Evolutionary conservation across 2,329 filamentous ascomycete species (phyloP).

Genomic region (Scedosporium boydii): DNA sequence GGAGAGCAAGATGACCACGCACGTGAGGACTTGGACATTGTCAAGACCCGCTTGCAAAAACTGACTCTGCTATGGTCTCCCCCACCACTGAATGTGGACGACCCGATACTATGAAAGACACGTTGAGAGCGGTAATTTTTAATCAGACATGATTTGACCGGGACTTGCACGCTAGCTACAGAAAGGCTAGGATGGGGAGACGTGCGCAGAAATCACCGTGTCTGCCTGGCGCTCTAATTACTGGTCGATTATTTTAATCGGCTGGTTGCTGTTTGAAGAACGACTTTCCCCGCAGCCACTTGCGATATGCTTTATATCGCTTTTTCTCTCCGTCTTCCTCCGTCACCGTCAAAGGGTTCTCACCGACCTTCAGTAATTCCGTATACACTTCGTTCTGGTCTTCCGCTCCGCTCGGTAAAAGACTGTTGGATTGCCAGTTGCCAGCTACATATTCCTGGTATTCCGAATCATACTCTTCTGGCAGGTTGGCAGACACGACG

Average conservation of each 20-base stretch:
- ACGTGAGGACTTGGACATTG: neutral
- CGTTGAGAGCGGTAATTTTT: too few relatives aligned
- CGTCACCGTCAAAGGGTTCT: constrained; percentile 79
- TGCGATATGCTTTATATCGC: constrained; percentile 89
- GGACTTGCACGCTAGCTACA: neutral
- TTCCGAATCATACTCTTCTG: constrained; percentile 52
- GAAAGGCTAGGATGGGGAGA: constrained; percentile 5
- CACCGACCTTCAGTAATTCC: constrained; percentile 65
- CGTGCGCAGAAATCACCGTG: neutral
- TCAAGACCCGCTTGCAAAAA: neutral
- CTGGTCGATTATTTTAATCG: constrained; percentile 20
- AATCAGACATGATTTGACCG: too few relatives aligned
- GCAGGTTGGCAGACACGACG: constrained; percentile 60
- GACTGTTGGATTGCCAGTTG: constrained; percentile 50
- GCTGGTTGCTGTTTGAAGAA: constrained; percentile 84
- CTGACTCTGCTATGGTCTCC: neutral
- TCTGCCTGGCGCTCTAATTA: too few relatives aligned
- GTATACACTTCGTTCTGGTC: constrained; percentile 50
- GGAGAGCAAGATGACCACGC: neutral
- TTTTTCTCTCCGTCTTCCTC: constrained; percentile 86
- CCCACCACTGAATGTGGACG: neutral
- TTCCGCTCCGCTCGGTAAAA: constrained; percentile 36
- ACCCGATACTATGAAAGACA: too few relatives aligned
- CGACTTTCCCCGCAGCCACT: constrained; percentile 91
- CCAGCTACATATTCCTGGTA: constrained; percentile 75